Base-by-base conservation (phyloP, 2,329 filamentous ascomycete genomes). In the Penicillium sp. region DNA sequence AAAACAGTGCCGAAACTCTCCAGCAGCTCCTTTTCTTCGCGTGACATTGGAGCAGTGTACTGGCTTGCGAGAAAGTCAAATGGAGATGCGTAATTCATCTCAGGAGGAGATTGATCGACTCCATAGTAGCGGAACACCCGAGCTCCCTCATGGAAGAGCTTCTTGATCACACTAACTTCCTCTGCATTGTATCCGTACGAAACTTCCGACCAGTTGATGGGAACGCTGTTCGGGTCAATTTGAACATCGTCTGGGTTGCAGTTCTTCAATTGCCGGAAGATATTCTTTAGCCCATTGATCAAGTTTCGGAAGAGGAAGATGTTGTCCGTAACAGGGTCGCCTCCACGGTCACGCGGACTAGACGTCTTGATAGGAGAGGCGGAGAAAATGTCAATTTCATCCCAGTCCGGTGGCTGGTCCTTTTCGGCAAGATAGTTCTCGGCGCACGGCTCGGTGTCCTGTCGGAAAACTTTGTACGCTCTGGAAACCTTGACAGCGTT, bases 1-100 rank as follows among this genome's bases (percentile, higher is more conserved):
- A 99, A 99, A 29, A 99, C 93, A 0, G 94, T 97, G 2, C 93
- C 94, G 73, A 99, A 99, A 2, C 91, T 96, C 79, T 99, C 95
- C 7, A 99, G 82, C 9, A 99, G 82, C 54, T 99, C 94, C 73
- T 99, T 99, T 75, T 99, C 95, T 71, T 99, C 95, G 68, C 96
- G 95, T 60, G 87, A 89, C 73, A 91, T 96, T 0, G 92, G 93
- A 42, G 94, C 87, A 84, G 96, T 96, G 73, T 96, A 95, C 68
- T 96, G 91, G 67, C 94, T 96, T 19, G 91, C 90, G 82, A 96
- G 91, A 68, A 94, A 91, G 72, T 97, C 93, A 45, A 94, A 89
- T 0, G 92, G 89, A 0, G 91, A 93, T 52, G 89, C 84, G 68
- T 90, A 89, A 57, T 88, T 86, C 2, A 86, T 84, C 69, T 95